Conservation (phyloP, 2,329 filamentous ascomycete species). For the Tolypocladium tropicale region DNA sequence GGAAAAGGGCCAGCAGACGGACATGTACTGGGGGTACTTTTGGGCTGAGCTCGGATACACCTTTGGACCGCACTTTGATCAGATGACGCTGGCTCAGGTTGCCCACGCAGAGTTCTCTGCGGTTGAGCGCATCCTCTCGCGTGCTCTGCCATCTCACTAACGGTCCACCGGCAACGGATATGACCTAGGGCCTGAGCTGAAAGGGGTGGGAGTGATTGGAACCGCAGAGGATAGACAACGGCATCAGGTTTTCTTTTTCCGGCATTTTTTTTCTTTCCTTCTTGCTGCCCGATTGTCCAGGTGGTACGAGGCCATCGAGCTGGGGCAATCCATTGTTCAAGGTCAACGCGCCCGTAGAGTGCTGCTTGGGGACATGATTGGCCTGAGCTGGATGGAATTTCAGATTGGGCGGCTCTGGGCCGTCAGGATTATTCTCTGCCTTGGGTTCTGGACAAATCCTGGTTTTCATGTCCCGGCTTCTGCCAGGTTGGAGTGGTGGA, state of each 20-base stretch:
- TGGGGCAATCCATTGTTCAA: background rate
- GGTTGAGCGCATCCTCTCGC: slow-evolving; percentile 38
- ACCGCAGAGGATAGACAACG: background rate
- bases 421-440: background rate
- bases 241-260: background rate
- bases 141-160: slow-evolving; percentile 19
- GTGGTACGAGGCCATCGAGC: background rate
- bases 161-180: no score
- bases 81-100: slow-evolving; percentile 35
- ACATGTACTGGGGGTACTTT: slow-evolving; percentile 42
- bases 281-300: background rate
- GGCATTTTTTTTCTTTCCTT: background rate
- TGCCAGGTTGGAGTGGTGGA: background rate
- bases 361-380: background rate
- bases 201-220: no score
- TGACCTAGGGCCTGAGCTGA: background rate
- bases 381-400: background rate
- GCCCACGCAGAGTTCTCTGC: slow-evolving; percentile 36
- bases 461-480: background rate
- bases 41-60: slow-evolving; percentile 36
- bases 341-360: background rate
- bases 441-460: background rate
- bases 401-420: background rate
- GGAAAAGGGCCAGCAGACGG: slow-evolving; percentile 19
- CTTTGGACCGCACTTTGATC: slow-evolving; percentile 30